A percentile compares a stretch with the other conserved stretches of the same genome.
phyloP scores from a whole-genome alignment of 23 red algal species.

The Cyanidioschyzon merolae region DNA sequence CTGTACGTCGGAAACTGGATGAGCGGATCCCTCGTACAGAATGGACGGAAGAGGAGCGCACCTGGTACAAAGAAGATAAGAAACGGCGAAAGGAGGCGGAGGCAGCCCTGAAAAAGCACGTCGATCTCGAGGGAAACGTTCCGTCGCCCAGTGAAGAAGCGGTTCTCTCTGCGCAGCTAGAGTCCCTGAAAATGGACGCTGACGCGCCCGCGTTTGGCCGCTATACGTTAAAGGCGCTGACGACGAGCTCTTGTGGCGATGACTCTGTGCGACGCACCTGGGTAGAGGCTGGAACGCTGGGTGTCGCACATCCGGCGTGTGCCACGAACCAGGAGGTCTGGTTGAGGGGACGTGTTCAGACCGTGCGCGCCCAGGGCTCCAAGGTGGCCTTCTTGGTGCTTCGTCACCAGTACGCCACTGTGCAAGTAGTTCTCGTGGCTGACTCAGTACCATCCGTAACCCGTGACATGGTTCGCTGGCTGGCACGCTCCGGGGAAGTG shows the following conservation, averaged over 20 bases:
- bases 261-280: background rate
- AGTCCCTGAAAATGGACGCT: slow-evolving; percentile 12
- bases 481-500: slow-evolving; percentile 36
- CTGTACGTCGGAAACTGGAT: slow-evolving; percentile 4
- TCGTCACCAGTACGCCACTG: slow-evolving; percentile 46
- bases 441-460: slow-evolving; percentile 29
- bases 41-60: slow-evolving; percentile 12
- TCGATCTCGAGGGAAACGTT: background rate
- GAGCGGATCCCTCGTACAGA: background rate
- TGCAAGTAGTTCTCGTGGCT: slow-evolving; percentile 44
- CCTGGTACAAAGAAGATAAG: slow-evolving; percentile 22
- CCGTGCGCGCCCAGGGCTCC: slow-evolving; percentile 30
- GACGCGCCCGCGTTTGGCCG: slow-evolving; percentile 34
- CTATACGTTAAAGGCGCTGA: slow-evolving; percentile 39
- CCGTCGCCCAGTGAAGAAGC: background rate
- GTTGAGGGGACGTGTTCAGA: slow-evolving; percentile 76
- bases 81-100: slow-evolving; percentile 19
- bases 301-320: background rate
- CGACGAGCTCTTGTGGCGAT: background rate
- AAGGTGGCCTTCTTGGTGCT: slow-evolving; percentile 71
- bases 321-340: slow-evolving; percentile 34
- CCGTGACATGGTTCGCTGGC: slow-evolving; percentile 70
- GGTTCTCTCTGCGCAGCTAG: background rate
- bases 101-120: slow-evolving; percentile 9
- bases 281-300: background rate